Percentiles rank a stretch among this genome's conserved stretches.
These are phyloP conservation scores for Cercospora zeina DNA, from an alignment of 2,329 filamentous ascomycete genomes.

Conservation along the genomic window DNA sequence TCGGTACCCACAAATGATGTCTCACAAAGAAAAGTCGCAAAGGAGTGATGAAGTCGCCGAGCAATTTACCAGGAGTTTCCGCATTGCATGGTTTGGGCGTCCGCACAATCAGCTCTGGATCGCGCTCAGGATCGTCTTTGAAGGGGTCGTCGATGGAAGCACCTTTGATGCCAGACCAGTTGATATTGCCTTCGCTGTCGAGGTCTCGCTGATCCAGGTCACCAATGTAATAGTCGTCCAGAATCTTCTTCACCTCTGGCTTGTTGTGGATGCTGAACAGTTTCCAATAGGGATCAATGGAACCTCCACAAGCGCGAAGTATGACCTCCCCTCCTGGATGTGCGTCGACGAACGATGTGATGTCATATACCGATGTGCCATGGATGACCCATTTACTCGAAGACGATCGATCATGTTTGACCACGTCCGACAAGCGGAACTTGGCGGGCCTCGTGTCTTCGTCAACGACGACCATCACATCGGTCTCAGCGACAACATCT, in stretches of 20 bases:
- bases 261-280: constrained; percentile 70
- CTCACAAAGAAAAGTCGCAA: constrained; percentile 60
- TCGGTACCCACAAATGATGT: constrained; percentile 65
- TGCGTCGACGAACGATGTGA: constrained; percentile 65
- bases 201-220: constrained; percentile 61
- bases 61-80: constrained; percentile 56
- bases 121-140: constrained; percentile 54
- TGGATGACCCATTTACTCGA: constrained; percentile 64
- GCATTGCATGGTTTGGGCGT: constrained; percentile 62
- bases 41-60: constrained; percentile 57
- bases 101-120: constrained; percentile 54
- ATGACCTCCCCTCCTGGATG: constrained; percentile 70
- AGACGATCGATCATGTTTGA: constrained; percentile 45
- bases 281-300: constrained; percentile 68
- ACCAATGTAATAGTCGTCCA: constrained; percentile 65
- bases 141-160: constrained; percentile 63
- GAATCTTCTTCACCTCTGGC: constrained; percentile 61
- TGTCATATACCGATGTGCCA: constrained; percentile 67
- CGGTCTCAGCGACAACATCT: neutral
- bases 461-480: neutral
- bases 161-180: constrained; percentile 21
- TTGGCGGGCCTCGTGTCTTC: constrained; percentile 2
- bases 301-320: constrained; percentile 63
- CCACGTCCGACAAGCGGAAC: constrained; percentile 37
- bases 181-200: constrained; percentile 52